These are phyloP conservation scores for Elongisporangium senticosum DNA, from an alignment of 352 stramenopile species.

Conservation along the genomic window DNA sequence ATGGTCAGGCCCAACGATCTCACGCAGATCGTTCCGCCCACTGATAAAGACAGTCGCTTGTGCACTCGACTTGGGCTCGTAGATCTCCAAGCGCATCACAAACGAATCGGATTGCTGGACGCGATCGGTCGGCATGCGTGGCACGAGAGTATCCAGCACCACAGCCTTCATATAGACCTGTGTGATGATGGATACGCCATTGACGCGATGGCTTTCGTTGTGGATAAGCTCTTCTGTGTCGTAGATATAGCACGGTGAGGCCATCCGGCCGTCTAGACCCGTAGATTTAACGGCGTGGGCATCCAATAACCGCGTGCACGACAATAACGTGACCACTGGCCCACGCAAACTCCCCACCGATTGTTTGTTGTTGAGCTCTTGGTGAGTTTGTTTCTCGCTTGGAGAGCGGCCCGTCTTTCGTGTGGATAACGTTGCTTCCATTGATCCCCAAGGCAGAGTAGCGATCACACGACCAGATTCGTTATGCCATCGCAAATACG, in stretches of 20 bases:
- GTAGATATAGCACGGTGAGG: constrained; percentile 33
- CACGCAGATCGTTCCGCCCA: constrained; percentile 39
- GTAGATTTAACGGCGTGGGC: too few relatives aligned
- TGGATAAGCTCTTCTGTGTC: constrained; percentile 52
- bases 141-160: constrained; percentile 20
- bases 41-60: constrained; percentile 16
- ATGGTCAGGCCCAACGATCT: constrained; percentile 57
- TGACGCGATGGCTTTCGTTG: constrained; percentile 49
- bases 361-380: not conserved
- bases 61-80: constrained; percentile 45
- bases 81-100: constrained; percentile 45
- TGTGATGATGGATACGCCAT: constrained; percentile 46
- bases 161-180: constrained; percentile 51
- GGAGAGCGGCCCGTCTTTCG: not conserved
- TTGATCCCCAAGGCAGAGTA: constrained; percentile 23
- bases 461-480: constrained; percentile 19
- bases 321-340: not conserved
- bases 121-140: constrained; percentile 37
- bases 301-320: not conserved
- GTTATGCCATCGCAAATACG: constrained; percentile 12
- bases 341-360: not conserved
- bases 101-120: constrained; percentile 48
- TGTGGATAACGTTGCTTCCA: constrained; percentile 15
- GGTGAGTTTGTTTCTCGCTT: not conserved
- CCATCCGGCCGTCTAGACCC: too few relatives aligned